Evolutionary conservation across 257 asterid genomes (phyloP), one percentile per base, ranked within the genome.

Genomic region (Coffea canephora): DNA sequence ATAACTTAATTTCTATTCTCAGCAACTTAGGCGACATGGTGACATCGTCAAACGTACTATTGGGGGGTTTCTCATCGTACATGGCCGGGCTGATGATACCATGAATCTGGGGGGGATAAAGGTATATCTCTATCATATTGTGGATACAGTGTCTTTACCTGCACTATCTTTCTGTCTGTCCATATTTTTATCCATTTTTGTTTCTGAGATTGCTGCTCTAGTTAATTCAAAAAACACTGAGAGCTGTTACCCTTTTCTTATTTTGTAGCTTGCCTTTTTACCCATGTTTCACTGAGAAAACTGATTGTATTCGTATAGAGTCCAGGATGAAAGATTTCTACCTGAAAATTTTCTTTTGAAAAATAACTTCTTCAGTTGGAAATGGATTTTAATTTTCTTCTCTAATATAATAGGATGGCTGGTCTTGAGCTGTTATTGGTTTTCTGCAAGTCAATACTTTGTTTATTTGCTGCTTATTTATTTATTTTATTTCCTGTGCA

Each of bases 41-140:
- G 99, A 95, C 84, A 80, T 95, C 75, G 64, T 95, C 49, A 91
- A 91, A 86, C 88, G 97, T 84, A 89, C 87, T 31, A 89, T 88
- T 11, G 96, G 95, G 61, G 97, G 99, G 66, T 95, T 83, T 81
- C 52, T 88, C 34, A 31, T 77, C 71, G 98, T 93, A 66, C 97
- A 91, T 74, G 99, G 99, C 71, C 84, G 99, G 87, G 94, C 97
- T 25, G 99, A 95, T 86, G 99, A 95, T 88, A 95, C 99, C 67
- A 93, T 95, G 99, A 95, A 95, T 86, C 95, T 95, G 41, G 98
- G 98, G 65, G 99, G 99, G 81, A 93, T 93, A 76, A 93, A 93
- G 95, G 97, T 93, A 86, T 25, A 49, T 81, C 61, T 23, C 45
- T 74, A 79, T 74, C 59, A 19, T 14, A 54, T 15, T 54, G 6